phyloP scores from a whole-genome alignment of 1,284 basidiomycete genomes.

The Ganoderma multipileum region DNA sequence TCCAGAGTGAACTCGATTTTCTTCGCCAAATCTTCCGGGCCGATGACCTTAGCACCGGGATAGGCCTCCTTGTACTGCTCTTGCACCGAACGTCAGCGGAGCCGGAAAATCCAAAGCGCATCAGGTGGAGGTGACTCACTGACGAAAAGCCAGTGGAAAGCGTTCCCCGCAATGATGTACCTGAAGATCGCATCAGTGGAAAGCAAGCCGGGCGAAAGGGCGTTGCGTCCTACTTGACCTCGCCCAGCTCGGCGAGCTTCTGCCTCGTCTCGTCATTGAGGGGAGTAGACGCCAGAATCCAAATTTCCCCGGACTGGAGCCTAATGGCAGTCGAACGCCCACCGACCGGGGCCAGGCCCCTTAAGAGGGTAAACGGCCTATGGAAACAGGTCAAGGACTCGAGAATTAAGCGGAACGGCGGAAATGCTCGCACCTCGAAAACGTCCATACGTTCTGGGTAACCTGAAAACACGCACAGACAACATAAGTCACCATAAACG shows the following conservation, averaged over 20 bases:
- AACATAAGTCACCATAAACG: not conserved
- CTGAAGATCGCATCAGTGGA: conserved; percentile 41
- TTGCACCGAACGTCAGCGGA: conserved; percentile 33
- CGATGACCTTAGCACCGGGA: conserved; percentile 79
- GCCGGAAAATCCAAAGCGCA: not conserved
- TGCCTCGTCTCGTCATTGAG: conserved; percentile 75
- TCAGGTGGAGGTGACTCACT: not conserved
- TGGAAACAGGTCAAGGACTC: not conserved
- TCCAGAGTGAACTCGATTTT: conserved; percentile 54
- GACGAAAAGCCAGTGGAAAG: conserved; percentile 73
- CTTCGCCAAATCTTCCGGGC: conserved; percentile 57
- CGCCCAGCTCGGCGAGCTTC: conserved; percentile 75
- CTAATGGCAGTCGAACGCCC: conserved; percentile 87
- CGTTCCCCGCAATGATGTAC: conserved; percentile 71
- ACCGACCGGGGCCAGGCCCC: conserved; percentile 76
- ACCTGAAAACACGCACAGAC: conserved; percentile 50
- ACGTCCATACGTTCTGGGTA: conserved; percentile 68
- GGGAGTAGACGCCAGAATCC: conserved; percentile 88
- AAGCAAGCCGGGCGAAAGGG: no score
- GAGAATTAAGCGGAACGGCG: not conserved
- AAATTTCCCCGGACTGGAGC: conserved; percentile 75
- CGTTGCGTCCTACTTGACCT: not conserved
- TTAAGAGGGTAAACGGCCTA: conserved; percentile 75
- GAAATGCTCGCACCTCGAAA: conserved; percentile 58
- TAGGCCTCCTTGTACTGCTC: conserved; percentile 79